Conservation (phyloP, 305 asterid genomes). For the Andrographis paniculata region DNA sequence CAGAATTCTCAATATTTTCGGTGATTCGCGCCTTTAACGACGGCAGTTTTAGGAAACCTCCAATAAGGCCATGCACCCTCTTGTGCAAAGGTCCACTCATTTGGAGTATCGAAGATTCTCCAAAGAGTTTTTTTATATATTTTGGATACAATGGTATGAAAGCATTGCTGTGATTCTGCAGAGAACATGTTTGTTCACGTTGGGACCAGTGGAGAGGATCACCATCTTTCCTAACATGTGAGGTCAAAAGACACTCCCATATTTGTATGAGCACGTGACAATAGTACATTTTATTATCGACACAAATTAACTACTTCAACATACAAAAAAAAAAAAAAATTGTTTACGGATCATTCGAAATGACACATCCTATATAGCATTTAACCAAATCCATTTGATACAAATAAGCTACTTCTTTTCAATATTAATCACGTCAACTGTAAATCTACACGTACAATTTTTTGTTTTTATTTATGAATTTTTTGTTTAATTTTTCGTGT, state of each 20-base stretch:
- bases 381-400: no score
- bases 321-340: no score
- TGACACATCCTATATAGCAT: no score
- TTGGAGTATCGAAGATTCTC: constrained; percentile 69
- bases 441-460: no score
- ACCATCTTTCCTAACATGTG: constrained; percentile 74
- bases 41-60: constrained; percentile 61
- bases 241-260: constrained; percentile 81
- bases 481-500: no score
- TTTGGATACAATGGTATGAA: constrained; percentile 80
- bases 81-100: constrained; percentile 67
- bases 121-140: constrained; percentile 74
- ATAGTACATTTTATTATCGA: no score
- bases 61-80: constrained; percentile 60
- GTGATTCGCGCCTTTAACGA: constrained; percentile 66
- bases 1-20: constrained; percentile 41
- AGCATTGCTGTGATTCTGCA: constrained; percentile 57
- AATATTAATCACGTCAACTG: no score
- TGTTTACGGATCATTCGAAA: no score
- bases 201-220: constrained; percentile 78
- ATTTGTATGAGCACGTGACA: constrained; percentile 28
- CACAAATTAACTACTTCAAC: no score
- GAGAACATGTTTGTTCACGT: constrained; percentile 59
- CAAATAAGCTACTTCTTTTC: no score
- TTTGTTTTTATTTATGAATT: no score